Evolutionary conservation across 768 basidiomycete genomes (phyloP).

Genomic region (Tubosaeta sp.): DNA sequence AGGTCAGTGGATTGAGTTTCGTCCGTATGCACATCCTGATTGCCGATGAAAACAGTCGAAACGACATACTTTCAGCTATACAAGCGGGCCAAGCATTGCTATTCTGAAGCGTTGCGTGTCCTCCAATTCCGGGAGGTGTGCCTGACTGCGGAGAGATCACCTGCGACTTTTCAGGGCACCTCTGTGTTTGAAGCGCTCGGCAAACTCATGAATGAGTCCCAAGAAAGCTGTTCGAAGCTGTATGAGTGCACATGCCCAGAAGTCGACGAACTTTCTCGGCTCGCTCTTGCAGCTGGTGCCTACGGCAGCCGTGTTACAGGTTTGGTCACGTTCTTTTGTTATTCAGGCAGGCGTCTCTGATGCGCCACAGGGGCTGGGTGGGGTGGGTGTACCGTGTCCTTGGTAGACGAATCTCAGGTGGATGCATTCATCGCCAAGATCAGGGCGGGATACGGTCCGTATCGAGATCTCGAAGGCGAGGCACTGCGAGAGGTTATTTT

Average conservation of each 20-base stretch:
- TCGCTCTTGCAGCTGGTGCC: slow-evolving; percentile 70
- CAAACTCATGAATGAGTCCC: slow-evolving; percentile 73
- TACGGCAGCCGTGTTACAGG: slow-evolving; percentile 84
- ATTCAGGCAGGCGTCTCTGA: not conserved
- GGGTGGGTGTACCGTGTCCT: slow-evolving; percentile 87
- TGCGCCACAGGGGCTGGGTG: slow-evolving; percentile 68
- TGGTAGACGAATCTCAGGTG: slow-evolving; percentile 64
- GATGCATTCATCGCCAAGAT: slow-evolving; percentile 60
- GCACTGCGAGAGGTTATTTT: slow-evolving; percentile 67
- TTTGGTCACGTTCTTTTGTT: slow-evolving; percentile 17
- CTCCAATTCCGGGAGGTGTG: slow-evolving; percentile 72
- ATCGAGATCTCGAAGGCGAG: slow-evolving; percentile 54
- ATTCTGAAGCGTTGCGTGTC: slow-evolving; percentile 76
- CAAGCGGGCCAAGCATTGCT: slow-evolving; percentile 78
- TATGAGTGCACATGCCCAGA: slow-evolving; percentile 83
- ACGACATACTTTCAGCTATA: slow-evolving; percentile 79
- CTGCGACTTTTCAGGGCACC: slow-evolving; percentile 12
- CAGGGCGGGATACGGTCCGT: slow-evolving; percentile 59
- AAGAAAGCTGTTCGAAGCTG: slow-evolving; percentile 59
- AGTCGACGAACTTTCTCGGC: slow-evolving; percentile 59
- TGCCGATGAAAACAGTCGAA: slow-evolving; percentile 45
- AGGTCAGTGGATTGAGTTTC: slow-evolving; percentile 40
- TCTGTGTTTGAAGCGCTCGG: slow-evolving; percentile 53
- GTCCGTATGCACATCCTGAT: not conserved
- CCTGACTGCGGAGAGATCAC: slow-evolving; percentile 36